phyloP scores from a whole-genome alignment of 805 yeast species.

The Barnettozyma wickerhamii region DNA sequence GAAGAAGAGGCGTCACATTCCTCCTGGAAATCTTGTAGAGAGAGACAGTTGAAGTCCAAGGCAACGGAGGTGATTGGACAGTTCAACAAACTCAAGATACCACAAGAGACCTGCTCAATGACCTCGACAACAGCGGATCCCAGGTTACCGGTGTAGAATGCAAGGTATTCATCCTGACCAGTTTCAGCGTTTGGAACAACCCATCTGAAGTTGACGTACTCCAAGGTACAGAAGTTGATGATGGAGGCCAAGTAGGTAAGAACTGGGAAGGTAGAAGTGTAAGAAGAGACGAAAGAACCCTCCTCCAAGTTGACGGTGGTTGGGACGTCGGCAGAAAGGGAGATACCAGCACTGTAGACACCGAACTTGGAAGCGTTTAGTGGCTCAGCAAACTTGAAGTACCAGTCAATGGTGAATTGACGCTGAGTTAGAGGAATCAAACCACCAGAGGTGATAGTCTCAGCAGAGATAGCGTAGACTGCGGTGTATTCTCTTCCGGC shows the following conservation, averaged over 20 bases:
- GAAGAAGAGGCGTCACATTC: neutral
- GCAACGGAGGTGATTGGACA: slow-evolving; percentile 7
- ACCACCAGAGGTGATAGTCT: slow-evolving; percentile 1
- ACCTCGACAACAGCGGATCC: slow-evolving; percentile 10
- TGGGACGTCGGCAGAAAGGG: slow-evolving; percentile 3
- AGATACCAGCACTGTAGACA: slow-evolving; percentile 5
- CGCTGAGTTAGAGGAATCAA: slow-evolving; percentile 1
- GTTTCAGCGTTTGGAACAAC: neutral
- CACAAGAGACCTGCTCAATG: slow-evolving; percentile 8
- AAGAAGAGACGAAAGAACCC: slow-evolving; percentile 12
- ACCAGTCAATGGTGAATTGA: slow-evolving; percentile 11
- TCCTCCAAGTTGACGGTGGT: slow-evolving; percentile 17
- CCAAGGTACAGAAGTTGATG: slow-evolving; percentile 8
- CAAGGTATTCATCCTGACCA: slow-evolving; percentile 5
- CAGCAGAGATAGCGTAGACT: slow-evolving; percentile 8
- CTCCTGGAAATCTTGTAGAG: neutral
- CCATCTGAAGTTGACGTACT: slow-evolving; percentile 13
- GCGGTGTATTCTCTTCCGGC: slow-evolving; percentile 9
- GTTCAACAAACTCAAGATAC: slow-evolving; percentile 2
- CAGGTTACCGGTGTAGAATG: slow-evolving; percentile 17
- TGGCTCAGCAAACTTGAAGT: slow-evolving; percentile 11
- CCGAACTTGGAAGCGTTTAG: slow-evolving; percentile 11
- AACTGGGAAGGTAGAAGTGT: slow-evolving; percentile 4
- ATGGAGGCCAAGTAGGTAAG: slow-evolving; percentile 5
- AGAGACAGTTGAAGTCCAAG: slow-evolving; percentile 6